Percentiles rank a stretch among this genome's conserved stretches.
phyloP scores from a whole-genome alignment of 2,329 filamentous ascomycete genomes.

The Exophiala aquamarina region DNA sequence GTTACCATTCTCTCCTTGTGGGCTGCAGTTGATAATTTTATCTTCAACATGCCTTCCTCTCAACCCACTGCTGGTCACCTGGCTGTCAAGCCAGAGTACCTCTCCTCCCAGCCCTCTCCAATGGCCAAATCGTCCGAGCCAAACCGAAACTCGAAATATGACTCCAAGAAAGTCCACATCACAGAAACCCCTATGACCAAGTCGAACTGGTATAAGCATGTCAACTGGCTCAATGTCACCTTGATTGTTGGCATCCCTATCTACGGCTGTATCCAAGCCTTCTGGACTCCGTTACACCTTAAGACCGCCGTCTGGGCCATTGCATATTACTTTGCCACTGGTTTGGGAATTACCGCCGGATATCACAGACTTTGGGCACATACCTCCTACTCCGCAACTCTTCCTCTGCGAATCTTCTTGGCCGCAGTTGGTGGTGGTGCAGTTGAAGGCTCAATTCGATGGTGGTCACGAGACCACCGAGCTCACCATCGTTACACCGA shows the following conservation, averaged over 20 bases:
- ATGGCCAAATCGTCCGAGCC: conserved; percentile 53
- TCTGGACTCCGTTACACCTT: conserved; percentile 73
- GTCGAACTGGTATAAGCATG: conserved; percentile 85
- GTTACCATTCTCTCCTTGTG: not conserved
- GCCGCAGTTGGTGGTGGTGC: conserved; percentile 79
- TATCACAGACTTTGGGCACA: conserved; percentile 87
- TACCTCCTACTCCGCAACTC: conserved; percentile 74
- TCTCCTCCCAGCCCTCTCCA: conserved; percentile 44
- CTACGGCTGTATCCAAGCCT: conserved; percentile 68
- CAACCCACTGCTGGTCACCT: conserved; percentile 49
- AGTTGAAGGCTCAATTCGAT: conserved; percentile 81
- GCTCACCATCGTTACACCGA: conserved; percentile 91
- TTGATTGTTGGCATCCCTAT: conserved; percentile 78
- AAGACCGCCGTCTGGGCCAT: conserved; percentile 74
- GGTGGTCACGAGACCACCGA: conserved; percentile 86
- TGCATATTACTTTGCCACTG: conserved; percentile 79
- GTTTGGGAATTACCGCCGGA: conserved; percentile 76
- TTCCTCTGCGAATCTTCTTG: conserved; percentile 78
- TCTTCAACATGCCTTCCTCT: conserved; percentile 50
- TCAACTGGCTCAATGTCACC: conserved; percentile 88
- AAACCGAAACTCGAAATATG: conserved; percentile 53
- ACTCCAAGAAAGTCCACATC: conserved; percentile 78
- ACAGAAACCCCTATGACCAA: conserved; percentile 77
- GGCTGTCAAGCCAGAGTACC: conserved; percentile 51
- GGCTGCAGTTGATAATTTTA: conserved; percentile 13